Conservation (phyloP, 352 stramenopile species). For the Elongisporangium senticosum region DNA sequence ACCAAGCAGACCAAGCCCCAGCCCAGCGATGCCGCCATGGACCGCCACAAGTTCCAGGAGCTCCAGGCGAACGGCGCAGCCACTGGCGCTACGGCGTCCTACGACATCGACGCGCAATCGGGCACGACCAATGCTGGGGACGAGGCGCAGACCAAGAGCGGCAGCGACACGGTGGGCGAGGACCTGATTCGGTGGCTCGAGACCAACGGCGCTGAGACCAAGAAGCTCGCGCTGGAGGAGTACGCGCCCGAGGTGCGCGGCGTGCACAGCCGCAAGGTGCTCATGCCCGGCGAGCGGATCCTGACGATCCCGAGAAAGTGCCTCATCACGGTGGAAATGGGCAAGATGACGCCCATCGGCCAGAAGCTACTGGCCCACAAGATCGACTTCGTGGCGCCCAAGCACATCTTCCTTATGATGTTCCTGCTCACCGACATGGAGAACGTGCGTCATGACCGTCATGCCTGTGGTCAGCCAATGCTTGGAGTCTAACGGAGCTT, state of each 20-base stretch:
- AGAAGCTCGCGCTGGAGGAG: conserved; percentile 75
- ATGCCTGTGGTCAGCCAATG: background rate
- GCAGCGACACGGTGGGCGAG: conserved; percentile 41
- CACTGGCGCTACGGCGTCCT: background rate
- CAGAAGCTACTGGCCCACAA: conserved; percentile 89
- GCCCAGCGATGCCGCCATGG: background rate
- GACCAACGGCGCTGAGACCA: conserved; percentile 58
- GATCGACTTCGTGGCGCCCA: conserved; percentile 96
- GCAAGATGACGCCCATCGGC: conserved; percentile 95
- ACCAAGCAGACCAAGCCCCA: background rate
- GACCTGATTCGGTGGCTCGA: conserved; percentile 80
- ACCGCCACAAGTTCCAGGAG: background rate
- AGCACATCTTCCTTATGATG: conserved; percentile 99
- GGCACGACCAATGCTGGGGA: too few species aligned
- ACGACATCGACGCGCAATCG: background rate
- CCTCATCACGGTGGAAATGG: conserved; percentile 99
- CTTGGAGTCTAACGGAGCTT: background rate
- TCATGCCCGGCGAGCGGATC: conserved; percentile 83
- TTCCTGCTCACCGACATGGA: conserved; percentile 97
- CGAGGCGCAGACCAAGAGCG: background rate
- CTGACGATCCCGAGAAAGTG: conserved; percentile 93
- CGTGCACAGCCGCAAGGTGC: conserved; percentile 86
- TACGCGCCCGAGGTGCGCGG: conserved; percentile 92
- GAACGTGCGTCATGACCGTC: conserved; percentile 31
- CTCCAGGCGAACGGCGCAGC: background rate